Conservation (phyloP, 2,329 filamentous ascomycete species). For the Ploettnerulaceae sp. region DNA sequence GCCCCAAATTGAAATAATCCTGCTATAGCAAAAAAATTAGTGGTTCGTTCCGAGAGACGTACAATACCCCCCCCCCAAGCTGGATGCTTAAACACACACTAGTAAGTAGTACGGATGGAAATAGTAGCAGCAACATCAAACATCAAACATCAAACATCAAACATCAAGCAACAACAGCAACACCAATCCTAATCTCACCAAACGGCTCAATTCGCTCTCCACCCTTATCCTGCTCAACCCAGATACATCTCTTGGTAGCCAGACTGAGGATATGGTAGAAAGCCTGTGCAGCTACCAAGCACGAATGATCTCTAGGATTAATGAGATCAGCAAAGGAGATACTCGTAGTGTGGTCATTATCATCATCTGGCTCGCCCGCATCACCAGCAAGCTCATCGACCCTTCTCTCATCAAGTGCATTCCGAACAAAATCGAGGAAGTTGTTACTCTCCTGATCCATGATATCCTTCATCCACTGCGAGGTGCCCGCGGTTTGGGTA, state of each 20-base stretch:
- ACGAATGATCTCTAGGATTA: constrained; percentile 46
- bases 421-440: constrained; percentile 55
- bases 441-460: constrained; percentile 57
- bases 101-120: no score
- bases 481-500: constrained; percentile 43
- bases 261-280: constrained; percentile 70
- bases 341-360: no score
- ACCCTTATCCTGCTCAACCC: constrained; percentile 51
- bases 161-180: constrained; percentile 2
- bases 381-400: constrained; percentile 20
- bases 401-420: constrained; percentile 39
- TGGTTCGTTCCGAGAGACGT: no score
- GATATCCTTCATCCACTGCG: constrained; percentile 46
- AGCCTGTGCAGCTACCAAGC: constrained; percentile 65
- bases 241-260: constrained; percentile 59
- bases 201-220: constrained; percentile 16
- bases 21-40: no score
- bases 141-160: not conserved
- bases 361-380: constrained; percentile 14
- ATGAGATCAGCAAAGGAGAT: constrained; percentile 68
- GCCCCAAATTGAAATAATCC: no score
- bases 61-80: no score
- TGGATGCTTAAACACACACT: no score
- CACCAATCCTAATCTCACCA: constrained; percentile 28
- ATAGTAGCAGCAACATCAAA: not conserved